phyloP scores from a whole-genome alignment of 768 basidiomycete genomes.

The Phallus indusiatus region DNA sequence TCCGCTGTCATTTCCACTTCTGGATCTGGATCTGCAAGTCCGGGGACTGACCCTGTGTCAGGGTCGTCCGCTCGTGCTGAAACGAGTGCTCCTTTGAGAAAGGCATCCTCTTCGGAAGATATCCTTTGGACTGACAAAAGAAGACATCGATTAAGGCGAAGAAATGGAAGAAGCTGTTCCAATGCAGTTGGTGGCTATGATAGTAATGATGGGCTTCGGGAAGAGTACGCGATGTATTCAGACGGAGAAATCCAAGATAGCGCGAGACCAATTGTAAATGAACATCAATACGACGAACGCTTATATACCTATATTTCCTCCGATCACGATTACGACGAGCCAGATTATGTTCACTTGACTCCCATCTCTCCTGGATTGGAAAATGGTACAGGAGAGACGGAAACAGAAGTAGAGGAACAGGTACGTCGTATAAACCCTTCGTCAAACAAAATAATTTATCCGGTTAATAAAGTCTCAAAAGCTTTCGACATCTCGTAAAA shows the following conservation, averaged over 20 bases:
- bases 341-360: conserved; percentile 41
- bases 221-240: too few relatives aligned
- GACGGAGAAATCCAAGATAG: not conserved
- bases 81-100: not conserved
- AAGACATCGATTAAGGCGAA: not conserved
- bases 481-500: conserved; percentile 60
- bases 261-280: not conserved
- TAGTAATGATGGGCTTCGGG: too few relatives aligned
- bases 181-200: not conserved
- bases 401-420: conserved; percentile 70
- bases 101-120: not conserved
- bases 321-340: not conserved
- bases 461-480: conserved; percentile 38
- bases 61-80: not conserved
- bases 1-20: not conserved
- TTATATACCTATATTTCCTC: not conserved
- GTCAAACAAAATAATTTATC: not conserved
- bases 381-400: conserved; percentile 59
- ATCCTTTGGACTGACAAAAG: not conserved
- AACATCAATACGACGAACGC: not conserved
- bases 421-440: conserved; percentile 31
- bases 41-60: not conserved
- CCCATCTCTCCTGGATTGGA: conserved; percentile 40
- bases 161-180: not conserved
- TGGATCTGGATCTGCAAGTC: not conserved